Evolutionary conservation across 2,329 filamentous ascomycete species (phyloP).

Genomic region (Nigrospora osmanthi): DNA sequence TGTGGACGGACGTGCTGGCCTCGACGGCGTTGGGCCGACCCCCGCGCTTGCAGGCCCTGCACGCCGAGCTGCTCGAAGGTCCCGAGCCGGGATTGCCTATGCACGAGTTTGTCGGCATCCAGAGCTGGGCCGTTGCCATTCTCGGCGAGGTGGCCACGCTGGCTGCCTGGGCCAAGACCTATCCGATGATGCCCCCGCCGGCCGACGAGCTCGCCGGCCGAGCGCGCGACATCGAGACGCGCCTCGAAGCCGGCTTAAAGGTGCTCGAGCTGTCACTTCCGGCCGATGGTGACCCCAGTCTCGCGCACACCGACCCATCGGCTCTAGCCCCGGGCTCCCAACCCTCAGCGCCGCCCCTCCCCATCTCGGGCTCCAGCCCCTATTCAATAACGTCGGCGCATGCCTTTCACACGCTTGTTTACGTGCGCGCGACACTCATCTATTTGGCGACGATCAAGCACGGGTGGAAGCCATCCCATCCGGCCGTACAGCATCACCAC

Average conservation of each 20-base stretch:
- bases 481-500: slow-evolving; percentile 12
- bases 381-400: slow-evolving; percentile 3
- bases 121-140: slow-evolving; percentile 49
- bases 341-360: slow-evolving; percentile 8
- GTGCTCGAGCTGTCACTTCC: slow-evolving; percentile 2
- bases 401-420: slow-evolving; percentile 15
- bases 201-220: slow-evolving; percentile 11
- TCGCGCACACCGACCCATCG: slow-evolving; percentile 4
- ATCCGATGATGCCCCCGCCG: slow-evolving; percentile 33
- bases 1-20: slow-evolving; percentile 42
- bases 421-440: slow-evolving; percentile 16
- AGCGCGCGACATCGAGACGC: slow-evolving; percentile 8
- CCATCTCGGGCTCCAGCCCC: slow-evolving; percentile 3
- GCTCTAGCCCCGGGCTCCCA: slow-evolving; percentile 6
- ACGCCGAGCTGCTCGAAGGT: slow-evolving; percentile 26
- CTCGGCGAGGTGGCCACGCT: slow-evolving; percentile 46
- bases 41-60: slow-evolving; percentile 34
- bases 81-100: slow-evolving; percentile 30
- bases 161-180: slow-evolving; percentile 45
- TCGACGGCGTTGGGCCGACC: slow-evolving; percentile 34
- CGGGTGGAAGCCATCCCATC: slow-evolving; percentile 12
- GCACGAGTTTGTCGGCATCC: slow-evolving; percentile 44
- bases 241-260: slow-evolving; percentile 6
- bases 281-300: not conserved
- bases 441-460: slow-evolving; percentile 16